Evolutionary conservation across 1,139 yeast genomes (phyloP), one percentile per base, ranked within the genome.

Genomic region (Suhomyces taliae): DNA sequence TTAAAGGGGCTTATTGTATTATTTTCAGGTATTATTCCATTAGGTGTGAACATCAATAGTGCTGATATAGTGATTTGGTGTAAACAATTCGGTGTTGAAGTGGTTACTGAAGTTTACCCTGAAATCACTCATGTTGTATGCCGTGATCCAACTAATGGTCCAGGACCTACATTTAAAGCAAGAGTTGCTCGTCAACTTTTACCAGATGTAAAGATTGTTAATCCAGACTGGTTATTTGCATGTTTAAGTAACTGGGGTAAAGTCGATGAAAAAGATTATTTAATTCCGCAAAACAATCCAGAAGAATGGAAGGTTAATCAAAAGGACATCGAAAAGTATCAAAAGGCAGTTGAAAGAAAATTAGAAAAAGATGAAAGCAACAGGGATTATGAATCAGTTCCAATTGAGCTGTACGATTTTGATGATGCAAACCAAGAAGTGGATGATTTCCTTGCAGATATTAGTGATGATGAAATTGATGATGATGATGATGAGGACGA

Each of bases 61-160:
- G 88, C 89, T 2, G 97, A 90, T 62, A 88, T 93, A 43, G 97
- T 91, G 1, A 82, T 85, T 27, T 91, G 98, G 97, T 87, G 93
- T 14, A 80, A 82, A 47, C 89, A 91, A 50, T 93, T 93, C 74
- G 99, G 99, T 0, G 98, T 96, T 0, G 76, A 75, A 7, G 91
- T 93, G 8, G 87, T 87, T 0, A 77, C 84, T 15, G 91, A 89
- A 51, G 85, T 88, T 27, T 76, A 79, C 43, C 82, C 83, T 14
- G 74, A 81, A 4, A 93, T 95, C 2, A 95, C 99, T 0, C 99
- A 93, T 66, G 89, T 95, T 6, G 83, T 93, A 27, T 90, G 97
- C 40, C 64, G 78, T 36, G 87, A 85, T 50, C 85, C 89, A 2
- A 44, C 59, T 15, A 52, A 54, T 11, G 54, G 56, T 4, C 53